Evolutionary conservation across 2,329 filamentous ascomycete species (phyloP).

Genomic region (Colletotrichum sp.): DNA sequence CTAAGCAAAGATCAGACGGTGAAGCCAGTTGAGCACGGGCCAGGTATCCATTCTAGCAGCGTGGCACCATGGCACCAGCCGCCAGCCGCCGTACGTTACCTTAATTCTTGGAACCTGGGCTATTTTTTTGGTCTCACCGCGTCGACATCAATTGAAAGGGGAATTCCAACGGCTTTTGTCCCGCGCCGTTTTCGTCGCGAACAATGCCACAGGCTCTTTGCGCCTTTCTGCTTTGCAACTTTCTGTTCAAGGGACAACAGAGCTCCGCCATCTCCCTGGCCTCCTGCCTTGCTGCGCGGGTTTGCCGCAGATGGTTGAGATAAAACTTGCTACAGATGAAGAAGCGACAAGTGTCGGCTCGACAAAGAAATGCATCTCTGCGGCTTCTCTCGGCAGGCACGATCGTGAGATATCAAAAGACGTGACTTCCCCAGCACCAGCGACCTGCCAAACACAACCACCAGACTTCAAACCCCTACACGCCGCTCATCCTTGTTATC

Average conservation of each 20-base stretch:
- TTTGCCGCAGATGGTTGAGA: not conserved
- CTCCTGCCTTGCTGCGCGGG: not conserved
- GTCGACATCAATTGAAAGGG: not conserved
- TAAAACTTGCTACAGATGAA: slow-evolving; percentile 11
- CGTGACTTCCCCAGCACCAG: not conserved
- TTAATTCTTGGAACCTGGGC: not conserved
- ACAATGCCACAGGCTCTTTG: slow-evolving; percentile 6
- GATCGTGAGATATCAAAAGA: slow-evolving; percentile 15
- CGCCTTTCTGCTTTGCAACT: not conserved
- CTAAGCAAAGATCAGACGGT: not conserved
- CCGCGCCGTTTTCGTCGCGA: not conserved
- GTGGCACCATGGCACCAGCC: not conserved
- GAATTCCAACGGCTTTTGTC: slow-evolving; percentile 8
- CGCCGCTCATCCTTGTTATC: not conserved
- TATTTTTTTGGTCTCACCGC: not conserved
- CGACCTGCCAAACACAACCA: not conserved
- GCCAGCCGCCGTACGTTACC: not conserved
- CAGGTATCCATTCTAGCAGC: not conserved
- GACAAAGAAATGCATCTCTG: slow-evolving; percentile 11
- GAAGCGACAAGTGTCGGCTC: slow-evolving; percentile 1
- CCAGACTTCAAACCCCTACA: not conserved
- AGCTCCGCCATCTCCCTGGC: not conserved
- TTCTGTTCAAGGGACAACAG: not conserved
- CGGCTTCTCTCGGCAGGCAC: not conserved
- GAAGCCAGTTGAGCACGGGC: not conserved